phyloP scores from a whole-genome alignment of 495 filamentous ascomycete species.

The Daldinia concentrica region DNA sequence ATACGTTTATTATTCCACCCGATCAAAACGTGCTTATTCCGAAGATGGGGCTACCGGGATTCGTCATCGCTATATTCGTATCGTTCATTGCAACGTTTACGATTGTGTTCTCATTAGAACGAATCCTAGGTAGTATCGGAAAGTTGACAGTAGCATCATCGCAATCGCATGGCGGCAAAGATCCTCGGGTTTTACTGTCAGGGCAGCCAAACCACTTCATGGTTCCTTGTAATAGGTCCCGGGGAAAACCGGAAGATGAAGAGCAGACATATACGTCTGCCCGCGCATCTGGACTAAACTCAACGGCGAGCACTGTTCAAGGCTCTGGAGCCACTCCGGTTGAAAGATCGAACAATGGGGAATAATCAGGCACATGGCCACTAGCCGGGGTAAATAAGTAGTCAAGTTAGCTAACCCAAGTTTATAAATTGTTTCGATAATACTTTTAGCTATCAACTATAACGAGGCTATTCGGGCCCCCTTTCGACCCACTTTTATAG shows the following conservation, averaged over 20 bases:
- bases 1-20: slow-evolving; percentile 9
- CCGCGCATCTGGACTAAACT: too few relatives aligned
- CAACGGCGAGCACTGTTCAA: too few relatives aligned
- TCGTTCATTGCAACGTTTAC: slow-evolving; percentile 15
- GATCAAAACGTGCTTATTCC: slow-evolving; percentile 22
- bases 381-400: too few relatives aligned
- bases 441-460: neutral
- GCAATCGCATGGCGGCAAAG: neutral
- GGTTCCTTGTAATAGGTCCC: neutral
- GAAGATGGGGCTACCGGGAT: slow-evolving; percentile 14
- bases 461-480: neutral
- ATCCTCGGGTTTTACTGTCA: neutral
- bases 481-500: neutral
- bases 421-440: neutral
- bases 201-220: neutral
- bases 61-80: neutral
- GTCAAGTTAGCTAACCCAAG: too few relatives aligned
- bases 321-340: too few relatives aligned
- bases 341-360: too few relatives aligned
- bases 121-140: neutral
- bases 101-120: slow-evolving; percentile 7
- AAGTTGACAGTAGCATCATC: neutral
- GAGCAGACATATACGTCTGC: too few relatives aligned
- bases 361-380: too few relatives aligned
- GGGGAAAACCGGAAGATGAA: too few relatives aligned